These are phyloP conservation scores for Aphanomyces invadans DNA, from an alignment of 352 stramenopile species.

Conservation along the genomic window DNA sequence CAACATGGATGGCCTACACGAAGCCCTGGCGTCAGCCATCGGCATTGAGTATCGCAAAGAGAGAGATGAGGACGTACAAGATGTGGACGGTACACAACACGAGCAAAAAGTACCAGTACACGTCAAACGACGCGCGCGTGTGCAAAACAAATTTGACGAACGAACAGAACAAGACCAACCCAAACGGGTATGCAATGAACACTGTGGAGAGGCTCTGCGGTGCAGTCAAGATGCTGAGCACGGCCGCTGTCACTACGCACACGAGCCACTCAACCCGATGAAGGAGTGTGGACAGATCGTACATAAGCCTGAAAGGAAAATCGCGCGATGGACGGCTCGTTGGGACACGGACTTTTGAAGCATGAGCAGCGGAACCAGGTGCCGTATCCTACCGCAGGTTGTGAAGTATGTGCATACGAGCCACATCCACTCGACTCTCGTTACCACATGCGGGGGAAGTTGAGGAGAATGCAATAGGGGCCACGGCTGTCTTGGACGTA, in stretches of 20 bases:
- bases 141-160: conserved; percentile 76
- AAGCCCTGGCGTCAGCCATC: neutral
- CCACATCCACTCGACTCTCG: too few relatives aligned
- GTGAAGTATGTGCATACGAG: too few relatives aligned
- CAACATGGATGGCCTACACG: conserved; percentile 12
- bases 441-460: conserved; percentile 18
- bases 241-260: conserved; percentile 30
- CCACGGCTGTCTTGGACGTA: conserved; percentile 21
- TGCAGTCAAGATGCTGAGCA: conserved; percentile 11
- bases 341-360: conserved; percentile 72
- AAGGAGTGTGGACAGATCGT: conserved; percentile 40
- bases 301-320: conserved; percentile 57
- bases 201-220: conserved; percentile 41
- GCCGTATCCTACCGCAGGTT: conserved; percentile 55
- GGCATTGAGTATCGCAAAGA: neutral
- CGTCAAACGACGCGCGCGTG: conserved; percentile 65
- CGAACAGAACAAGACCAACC: conserved; percentile 61
- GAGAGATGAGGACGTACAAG: conserved; percentile 1
- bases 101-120: conserved; percentile 56
- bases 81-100: conserved; percentile 27
- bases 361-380: conserved; percentile 80
- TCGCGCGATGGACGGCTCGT: conserved; percentile 58
- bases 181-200: conserved; percentile 41
- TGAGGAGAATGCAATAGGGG: conserved; percentile 30
- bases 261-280: neutral